Percentiles rank a stretch among this genome's conserved stretches.
Conservation (phyloP, 2,329 filamentous ascomycete species). For the Sporothrix pallida region DNA sequence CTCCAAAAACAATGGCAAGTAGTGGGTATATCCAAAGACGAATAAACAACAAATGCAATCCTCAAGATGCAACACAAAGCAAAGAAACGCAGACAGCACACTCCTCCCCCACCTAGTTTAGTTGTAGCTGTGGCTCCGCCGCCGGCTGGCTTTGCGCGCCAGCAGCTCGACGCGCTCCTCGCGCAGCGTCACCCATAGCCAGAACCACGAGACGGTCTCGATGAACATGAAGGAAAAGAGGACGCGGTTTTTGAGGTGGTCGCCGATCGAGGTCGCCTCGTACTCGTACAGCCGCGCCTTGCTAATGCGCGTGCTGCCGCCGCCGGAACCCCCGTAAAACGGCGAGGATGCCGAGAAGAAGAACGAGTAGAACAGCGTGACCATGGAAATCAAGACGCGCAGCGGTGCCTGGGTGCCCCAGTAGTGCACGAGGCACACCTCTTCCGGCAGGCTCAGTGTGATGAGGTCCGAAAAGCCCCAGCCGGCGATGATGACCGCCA, state of each 20-base stretch:
- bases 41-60: too few relatives aligned
- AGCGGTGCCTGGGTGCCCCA: conserved; percentile 71
- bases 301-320: conserved; percentile 39
- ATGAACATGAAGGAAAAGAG: conserved; percentile 85
- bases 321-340: conserved; percentile 48
- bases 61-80: too few relatives aligned
- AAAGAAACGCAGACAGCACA: too few relatives aligned
- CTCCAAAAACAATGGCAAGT: too few relatives aligned
- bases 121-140: conserved; percentile 36
- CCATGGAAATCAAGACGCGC: conserved; percentile 68
- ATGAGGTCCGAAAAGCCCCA: conserved; percentile 68
- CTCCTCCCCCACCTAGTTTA: too few relatives aligned
- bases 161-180: conserved; percentile 63
- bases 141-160: conserved; percentile 48
- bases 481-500: conserved; percentile 69
- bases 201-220: conserved; percentile 86
- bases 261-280: conserved; percentile 52
- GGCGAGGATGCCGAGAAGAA: conserved; percentile 61
- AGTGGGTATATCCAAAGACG: too few relatives aligned
- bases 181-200: conserved; percentile 74
- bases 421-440: conserved; percentile 66
- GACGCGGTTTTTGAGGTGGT: conserved; percentile 79
- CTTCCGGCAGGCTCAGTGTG: conserved; percentile 70
- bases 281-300: not conserved
- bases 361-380: conserved; percentile 68